phyloP scores from a whole-genome alignment of 2,329 filamentous ascomycete genomes.

The Didymella exigua region DNA sequence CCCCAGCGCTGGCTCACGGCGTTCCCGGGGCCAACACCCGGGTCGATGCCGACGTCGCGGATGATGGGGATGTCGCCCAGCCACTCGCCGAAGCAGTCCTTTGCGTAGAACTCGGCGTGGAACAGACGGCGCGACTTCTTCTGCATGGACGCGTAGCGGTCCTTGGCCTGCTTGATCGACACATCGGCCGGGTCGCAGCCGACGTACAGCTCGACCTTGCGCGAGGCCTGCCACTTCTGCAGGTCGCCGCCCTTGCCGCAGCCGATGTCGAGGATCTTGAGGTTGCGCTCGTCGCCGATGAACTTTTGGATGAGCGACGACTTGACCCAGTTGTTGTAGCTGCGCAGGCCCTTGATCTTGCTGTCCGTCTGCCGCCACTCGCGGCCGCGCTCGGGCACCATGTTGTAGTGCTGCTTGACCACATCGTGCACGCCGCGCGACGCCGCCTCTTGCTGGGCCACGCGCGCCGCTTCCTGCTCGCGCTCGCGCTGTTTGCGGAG shows the following conservation, averaged over 20 bases:
- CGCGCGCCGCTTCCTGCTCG: constrained; percentile 55
- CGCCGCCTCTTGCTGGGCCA: constrained; percentile 46
- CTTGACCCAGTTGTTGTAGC: constrained; percentile 99
- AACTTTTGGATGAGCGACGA: constrained; percentile 97
- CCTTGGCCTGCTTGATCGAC: constrained; percentile 86
- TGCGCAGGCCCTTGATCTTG: constrained; percentile 90
- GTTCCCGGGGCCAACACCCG: constrained; percentile 65
- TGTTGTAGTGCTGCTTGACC: constrained; percentile 93
- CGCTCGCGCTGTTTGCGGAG: constrained; percentile 57
- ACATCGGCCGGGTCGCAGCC: constrained; percentile 92
- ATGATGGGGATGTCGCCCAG: constrained; percentile 83
- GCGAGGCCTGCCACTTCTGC: constrained; percentile 93
- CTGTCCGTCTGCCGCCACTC: constrained; percentile 95
- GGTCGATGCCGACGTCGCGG: constrained; percentile 84
- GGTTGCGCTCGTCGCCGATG: constrained; percentile 55
- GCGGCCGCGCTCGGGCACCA: constrained; percentile 87
- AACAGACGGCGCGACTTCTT: constrained; percentile 67
- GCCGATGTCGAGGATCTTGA: constrained; percentile 89
- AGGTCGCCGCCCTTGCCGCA: constrained; percentile 97
- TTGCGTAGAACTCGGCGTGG: constrained; percentile 84
- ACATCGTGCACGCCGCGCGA: constrained; percentile 76
- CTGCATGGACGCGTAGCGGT: constrained; percentile 79
- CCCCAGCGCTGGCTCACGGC: constrained; percentile 67
- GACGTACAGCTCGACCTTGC: constrained; percentile 89
- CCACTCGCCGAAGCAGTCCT: constrained; percentile 89